phyloP scores from a whole-genome alignment of 257 asterid genomes.

The Plectranthus barbatus region DNA sequence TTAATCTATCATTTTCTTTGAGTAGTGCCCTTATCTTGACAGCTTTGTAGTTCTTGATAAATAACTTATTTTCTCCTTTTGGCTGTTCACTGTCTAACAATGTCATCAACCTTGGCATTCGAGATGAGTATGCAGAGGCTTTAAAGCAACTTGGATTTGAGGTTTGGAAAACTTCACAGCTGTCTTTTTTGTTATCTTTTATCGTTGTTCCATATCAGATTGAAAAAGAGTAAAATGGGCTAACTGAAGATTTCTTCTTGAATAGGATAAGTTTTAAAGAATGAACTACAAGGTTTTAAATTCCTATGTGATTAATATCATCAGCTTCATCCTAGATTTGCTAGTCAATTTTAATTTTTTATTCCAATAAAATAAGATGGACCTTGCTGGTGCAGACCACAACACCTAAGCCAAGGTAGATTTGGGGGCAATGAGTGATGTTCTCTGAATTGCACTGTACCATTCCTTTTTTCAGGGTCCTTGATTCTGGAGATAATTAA shows the following conservation, averaged over 20 bases:
- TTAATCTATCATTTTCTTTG: not conserved
- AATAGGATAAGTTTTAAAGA: not conserved
- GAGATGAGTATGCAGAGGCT: constrained; percentile 45
- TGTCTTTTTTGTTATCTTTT: not conserved
- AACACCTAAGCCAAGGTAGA: no score
- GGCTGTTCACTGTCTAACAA: constrained; percentile 47
- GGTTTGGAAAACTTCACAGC: constrained; percentile 21
- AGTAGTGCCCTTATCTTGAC: not conserved
- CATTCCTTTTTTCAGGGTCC: no score
- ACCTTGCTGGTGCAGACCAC: no score
- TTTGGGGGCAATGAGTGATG: no score
- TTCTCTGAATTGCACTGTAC: no score
- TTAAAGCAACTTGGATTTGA: constrained; percentile 42
- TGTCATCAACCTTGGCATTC: constrained; percentile 44
- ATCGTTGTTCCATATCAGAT: not conserved
- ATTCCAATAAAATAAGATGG: no score
- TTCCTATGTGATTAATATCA: not conserved
- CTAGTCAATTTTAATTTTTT: not conserved
- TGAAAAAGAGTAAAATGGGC: no score
- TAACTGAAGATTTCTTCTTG: not conserved
- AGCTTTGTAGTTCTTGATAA: not conserved
- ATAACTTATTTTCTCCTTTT: constrained; percentile 9
- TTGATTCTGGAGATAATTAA: no score
- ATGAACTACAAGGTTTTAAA: not conserved
- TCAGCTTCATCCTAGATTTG: not conserved